Percentiles rank a stretch among this genome's conserved stretches.
phyloP scores from a whole-genome alignment of 768 basidiomycete genomes.

The Trametes cinnabarina region DNA sequence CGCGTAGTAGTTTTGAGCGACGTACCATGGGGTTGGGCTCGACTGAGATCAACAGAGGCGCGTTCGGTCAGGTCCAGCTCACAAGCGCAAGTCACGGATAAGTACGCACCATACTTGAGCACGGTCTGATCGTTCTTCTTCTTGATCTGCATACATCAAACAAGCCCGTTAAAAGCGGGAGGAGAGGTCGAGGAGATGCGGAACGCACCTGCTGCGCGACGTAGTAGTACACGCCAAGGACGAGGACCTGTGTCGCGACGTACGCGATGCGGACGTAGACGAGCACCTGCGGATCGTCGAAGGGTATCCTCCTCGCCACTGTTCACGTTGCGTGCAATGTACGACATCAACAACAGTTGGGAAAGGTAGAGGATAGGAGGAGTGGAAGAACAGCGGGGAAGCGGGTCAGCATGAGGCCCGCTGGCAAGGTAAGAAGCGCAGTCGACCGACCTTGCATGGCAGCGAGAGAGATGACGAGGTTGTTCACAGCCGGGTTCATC shows the following conservation, averaged over 20 bases:
- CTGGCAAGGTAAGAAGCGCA: background rate
- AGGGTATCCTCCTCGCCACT: conserved; percentile 91
- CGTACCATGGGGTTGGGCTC: conserved; percentile 78
- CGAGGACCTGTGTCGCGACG: conserved; percentile 66
- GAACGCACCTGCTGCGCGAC: conserved; percentile 64
- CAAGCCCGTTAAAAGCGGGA: conserved; percentile 11
- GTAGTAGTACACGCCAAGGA: conserved; percentile 78
- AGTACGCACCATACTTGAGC: conserved; percentile 82
- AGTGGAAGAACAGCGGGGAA: background rate
- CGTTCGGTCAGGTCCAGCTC: background rate
- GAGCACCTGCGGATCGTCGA: conserved; percentile 83
- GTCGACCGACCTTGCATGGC: conserved; percentile 77
- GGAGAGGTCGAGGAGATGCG: background rate
- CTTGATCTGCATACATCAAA: conserved; percentile 61
- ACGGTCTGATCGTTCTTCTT: conserved; percentile 94
- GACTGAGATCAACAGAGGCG: conserved; percentile 41
- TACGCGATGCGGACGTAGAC: conserved; percentile 84
- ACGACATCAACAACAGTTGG: too few relatives aligned
- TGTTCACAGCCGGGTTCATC: conserved; percentile 78
- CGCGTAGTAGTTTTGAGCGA: conserved; percentile 8
- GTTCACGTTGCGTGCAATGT: too few relatives aligned
- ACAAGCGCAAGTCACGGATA: background rate
- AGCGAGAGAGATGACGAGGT: conserved; percentile 85
- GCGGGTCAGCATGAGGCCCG: conserved; percentile 2
- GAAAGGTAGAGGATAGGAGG: background rate